Evolutionary conservation across 139 green algal genomes (phyloP).

Genomic region (Dunaliella sp.): DNA sequence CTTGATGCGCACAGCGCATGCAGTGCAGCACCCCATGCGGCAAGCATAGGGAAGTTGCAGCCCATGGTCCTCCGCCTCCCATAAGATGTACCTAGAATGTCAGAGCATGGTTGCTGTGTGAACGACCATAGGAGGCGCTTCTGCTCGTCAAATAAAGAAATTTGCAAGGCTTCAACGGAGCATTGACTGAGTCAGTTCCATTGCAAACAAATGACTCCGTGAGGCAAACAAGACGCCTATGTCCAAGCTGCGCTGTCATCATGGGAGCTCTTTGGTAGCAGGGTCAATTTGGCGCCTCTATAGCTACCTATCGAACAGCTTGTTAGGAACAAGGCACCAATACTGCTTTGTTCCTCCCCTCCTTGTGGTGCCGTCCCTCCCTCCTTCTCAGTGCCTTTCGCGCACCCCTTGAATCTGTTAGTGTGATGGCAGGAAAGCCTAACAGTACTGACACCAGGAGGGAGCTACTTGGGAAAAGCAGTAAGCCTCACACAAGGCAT

Average conservation of each 20-base stretch:
- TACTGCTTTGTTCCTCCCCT: too few species aligned
- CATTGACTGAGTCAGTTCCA: background rate
- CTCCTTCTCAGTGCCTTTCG: background rate
- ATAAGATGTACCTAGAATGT: constrained; percentile 95
- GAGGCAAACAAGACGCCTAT: background rate
- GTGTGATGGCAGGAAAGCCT: too few species aligned
- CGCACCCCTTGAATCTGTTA: too few species aligned
- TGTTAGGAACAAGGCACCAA: too few species aligned
- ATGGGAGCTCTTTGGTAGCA: background rate
- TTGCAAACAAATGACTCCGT: background rate
- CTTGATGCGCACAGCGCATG: constrained; percentile 86
- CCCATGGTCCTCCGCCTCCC: constrained; percentile 89
- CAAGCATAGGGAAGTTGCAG: constrained; percentile 92
- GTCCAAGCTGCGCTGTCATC: background rate
- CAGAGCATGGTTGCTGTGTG: too few species aligned
- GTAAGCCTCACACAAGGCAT: too few species aligned
- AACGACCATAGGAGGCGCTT: background rate
- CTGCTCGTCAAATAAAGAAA: background rate
- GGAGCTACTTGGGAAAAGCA: too few species aligned
- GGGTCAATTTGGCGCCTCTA: too few species aligned
- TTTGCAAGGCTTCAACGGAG: background rate
- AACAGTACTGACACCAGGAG: too few species aligned
- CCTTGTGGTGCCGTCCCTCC: background rate
- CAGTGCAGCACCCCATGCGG: constrained; percentile 96
- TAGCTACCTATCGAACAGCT: too few species aligned